These are phyloP conservation scores for Blastocystis sp. DNA, from an alignment of 352 stramenopile species.

Conservation along the genomic window DNA sequence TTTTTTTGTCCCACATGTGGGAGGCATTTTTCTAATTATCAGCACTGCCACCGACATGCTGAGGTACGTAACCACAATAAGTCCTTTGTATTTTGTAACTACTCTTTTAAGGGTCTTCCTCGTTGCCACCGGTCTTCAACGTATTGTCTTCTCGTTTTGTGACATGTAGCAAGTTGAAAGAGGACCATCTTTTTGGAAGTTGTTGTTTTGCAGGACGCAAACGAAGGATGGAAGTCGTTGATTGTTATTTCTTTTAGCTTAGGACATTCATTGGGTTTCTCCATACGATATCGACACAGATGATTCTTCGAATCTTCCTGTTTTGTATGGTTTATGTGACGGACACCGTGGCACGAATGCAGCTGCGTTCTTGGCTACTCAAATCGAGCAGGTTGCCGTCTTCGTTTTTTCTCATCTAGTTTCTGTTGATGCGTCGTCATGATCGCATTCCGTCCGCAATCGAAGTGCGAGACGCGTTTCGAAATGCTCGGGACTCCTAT, in stretches of 20 bases:
- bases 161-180: background rate
- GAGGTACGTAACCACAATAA: background rate
- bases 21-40: constrained; percentile 4
- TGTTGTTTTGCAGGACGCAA: constrained; percentile 37
- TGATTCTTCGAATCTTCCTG: background rate
- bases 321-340: constrained; percentile 27
- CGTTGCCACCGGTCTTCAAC: background rate
- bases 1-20: constrained; percentile 31
- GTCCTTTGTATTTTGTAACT: constrained; percentile 14
- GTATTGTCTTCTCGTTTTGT: background rate
- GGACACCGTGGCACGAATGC: constrained; percentile 26
- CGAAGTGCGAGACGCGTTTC: constrained; percentile 5
- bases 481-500: background rate
- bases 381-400: background rate
- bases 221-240: constrained; percentile 19
- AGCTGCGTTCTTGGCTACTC: background rate
- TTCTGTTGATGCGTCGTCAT: constrained; percentile 28
- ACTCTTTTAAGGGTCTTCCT: background rate
- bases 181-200: constrained; percentile 36
- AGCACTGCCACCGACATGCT: constrained; percentile 39
- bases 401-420: background rate
- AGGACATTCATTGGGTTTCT: constrained; percentile 54
- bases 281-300: constrained; percentile 14
- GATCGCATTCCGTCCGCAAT: background rate
- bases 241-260: background rate